These are phyloP conservation scores for Mycena alexandri DNA, from an alignment of 768 basidiomycete genomes.

Conservation along the genomic window DNA sequence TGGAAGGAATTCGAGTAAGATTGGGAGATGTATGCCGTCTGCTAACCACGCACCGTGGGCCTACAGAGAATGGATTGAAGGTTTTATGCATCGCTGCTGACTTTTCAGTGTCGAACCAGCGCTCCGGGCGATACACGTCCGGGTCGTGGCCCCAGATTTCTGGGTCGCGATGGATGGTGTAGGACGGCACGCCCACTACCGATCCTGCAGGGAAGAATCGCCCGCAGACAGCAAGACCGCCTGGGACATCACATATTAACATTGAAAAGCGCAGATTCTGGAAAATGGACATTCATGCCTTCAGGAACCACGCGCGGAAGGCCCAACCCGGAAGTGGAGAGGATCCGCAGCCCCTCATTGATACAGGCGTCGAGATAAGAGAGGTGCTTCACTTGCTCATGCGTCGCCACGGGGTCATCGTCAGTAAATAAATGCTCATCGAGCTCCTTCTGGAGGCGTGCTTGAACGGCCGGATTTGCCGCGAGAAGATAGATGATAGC, in stretches of 20 bases:
- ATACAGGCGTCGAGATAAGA: constrained; percentile 89
- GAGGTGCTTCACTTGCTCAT: constrained; percentile 76
- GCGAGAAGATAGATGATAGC: constrained; percentile 91
- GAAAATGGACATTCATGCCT: constrained; percentile 41
- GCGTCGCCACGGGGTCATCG: constrained; percentile 71
- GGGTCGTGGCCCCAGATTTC: constrained; percentile 83
- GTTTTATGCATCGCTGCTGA: constrained; percentile 71
- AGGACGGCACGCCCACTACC: constrained; percentile 83
- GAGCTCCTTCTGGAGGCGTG: constrained; percentile 82
- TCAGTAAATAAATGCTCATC: constrained; percentile 67
- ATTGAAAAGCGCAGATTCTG: background rate
- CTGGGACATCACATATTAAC: background rate
- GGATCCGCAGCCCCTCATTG: constrained; percentile 86
- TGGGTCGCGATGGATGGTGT: constrained; percentile 82
- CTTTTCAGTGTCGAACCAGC: constrained; percentile 82
- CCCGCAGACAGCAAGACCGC: constrained; percentile 73
- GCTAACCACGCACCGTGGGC: constrained; percentile 71
- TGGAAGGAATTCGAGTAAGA: constrained; percentile 40
- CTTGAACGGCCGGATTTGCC: constrained; percentile 70
- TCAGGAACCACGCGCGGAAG: constrained; percentile 85
- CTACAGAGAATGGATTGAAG: constrained; percentile 88
- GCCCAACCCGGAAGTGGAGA: constrained; percentile 87
- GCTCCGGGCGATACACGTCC: constrained; percentile 81
- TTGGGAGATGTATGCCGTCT: constrained; percentile 9
- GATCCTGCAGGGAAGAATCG: constrained; percentile 78